phyloP scores from a whole-genome alignment of 225 moss, liverwort and hornwort species.

The Bryoerythrophyllum caledonicum region DNA sequence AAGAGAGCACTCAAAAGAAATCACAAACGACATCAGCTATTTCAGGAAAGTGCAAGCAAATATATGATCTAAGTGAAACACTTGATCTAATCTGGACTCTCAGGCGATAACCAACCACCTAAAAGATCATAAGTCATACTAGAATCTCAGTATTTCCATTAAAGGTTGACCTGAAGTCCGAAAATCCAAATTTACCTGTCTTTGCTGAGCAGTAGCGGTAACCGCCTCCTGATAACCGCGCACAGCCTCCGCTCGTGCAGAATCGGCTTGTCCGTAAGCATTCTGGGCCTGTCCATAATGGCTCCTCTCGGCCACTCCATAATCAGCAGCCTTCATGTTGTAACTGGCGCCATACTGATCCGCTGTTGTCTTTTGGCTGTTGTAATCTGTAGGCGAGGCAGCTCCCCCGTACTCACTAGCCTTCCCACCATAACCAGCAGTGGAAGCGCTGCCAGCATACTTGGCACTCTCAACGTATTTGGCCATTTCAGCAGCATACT shows the following conservation, averaged over 20 bases:
- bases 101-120: not conserved
- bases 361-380: conserved; percentile 63
- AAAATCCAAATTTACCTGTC: conserved; percentile 64
- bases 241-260: conserved; percentile 57
- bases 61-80: not conserved
- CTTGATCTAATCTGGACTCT: not conserved
- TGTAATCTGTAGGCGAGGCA: conserved; percentile 75
- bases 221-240: conserved; percentile 83
- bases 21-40: not conserved
- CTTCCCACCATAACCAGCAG: conserved; percentile 89
- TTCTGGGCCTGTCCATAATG: conserved; percentile 84
- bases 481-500: conserved; percentile 61
- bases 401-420: conserved; percentile 75
- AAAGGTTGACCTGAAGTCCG: not conserved
- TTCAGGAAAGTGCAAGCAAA: not conserved
- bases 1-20: not conserved
- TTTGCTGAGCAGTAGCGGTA: conserved; percentile 72
- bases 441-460: conserved; percentile 84
- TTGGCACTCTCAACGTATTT: conserved; percentile 84
- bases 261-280: conserved; percentile 85
- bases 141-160: not conserved
- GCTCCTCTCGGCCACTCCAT: conserved; percentile 76
- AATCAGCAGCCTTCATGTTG: conserved; percentile 78
- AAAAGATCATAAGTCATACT: not conserved
- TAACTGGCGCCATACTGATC: conserved; percentile 93